A percentile compares a stretch with the other conserved stretches of the same genome.
Conservation (phyloP, 139 green algal species). For the Coelastrella sp. region DNA sequence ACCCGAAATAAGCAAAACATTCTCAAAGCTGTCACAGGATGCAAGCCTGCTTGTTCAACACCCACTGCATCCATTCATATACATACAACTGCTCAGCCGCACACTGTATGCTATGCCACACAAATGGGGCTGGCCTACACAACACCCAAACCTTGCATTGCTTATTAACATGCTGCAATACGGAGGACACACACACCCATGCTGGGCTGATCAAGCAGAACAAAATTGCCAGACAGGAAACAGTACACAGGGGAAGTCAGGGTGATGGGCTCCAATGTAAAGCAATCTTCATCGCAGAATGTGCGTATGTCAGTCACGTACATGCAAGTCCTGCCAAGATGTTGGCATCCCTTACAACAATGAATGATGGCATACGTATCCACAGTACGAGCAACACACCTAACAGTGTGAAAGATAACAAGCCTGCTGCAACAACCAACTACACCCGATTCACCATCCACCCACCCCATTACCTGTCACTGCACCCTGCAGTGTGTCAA, state of each 20-base stretch:
- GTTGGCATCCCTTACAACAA: not conserved
- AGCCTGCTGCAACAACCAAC: not conserved
- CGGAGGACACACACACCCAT: no score
- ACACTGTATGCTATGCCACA: not conserved
- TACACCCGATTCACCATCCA: not conserved
- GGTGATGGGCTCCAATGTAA: not conserved
- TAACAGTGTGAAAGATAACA: not conserved
- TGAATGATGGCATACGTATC: not conserved
- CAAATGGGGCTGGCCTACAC: no score
- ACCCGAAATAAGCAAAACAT: no score
- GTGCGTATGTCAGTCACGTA: not conserved
- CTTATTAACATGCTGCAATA: no score
- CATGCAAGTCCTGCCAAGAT: not conserved
- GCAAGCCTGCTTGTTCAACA: not conserved
- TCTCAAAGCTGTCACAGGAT: no score
- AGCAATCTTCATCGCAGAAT: not conserved
- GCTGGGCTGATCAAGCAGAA: not conserved
- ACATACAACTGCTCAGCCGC: not conserved
- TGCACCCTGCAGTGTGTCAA: not conserved
- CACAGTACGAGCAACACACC: not conserved
- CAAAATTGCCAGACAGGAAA: not conserved
- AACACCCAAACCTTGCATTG: not conserved
- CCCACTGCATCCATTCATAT: not conserved
- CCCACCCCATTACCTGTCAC: not conserved
- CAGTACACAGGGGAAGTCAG: not conserved